phyloP scores from a whole-genome alignment of 2,329 filamentous ascomycete genomes.

The Alternaria brassicae region DNA sequence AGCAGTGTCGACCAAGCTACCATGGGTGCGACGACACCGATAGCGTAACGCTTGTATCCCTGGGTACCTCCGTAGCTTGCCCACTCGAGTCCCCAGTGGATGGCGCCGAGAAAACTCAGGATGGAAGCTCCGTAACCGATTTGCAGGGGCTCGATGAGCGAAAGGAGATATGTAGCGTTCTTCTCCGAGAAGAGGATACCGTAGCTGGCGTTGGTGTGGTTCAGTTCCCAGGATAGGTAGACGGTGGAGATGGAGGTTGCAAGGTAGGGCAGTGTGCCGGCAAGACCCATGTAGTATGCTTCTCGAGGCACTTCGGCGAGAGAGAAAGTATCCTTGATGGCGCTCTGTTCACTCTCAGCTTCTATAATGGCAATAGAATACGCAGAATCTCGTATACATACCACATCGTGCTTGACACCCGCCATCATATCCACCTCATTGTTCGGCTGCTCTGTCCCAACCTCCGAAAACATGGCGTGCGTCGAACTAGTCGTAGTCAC shows the following conservation, averaged over 20 bases:
- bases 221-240: constrained; percentile 83
- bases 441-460: constrained; percentile 43
- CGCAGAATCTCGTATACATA: constrained; percentile 21
- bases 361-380: accelerated
- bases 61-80: constrained; percentile 71
- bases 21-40: constrained; percentile 79
- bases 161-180: constrained; percentile 74
- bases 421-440: constrained; percentile 56
- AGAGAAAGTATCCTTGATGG: constrained; percentile 59
- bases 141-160: constrained; percentile 83
- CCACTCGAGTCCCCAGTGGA: constrained; percentile 93
- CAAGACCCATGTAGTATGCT: constrained; percentile 59
- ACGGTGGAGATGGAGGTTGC: constrained; percentile 83
- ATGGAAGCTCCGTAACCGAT: constrained; percentile 91
- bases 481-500: constrained; percentile 66
- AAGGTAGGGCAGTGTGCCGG: constrained; percentile 69
- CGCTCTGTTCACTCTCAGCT: constrained; percentile 44
- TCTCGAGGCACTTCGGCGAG: constrained; percentile 55
- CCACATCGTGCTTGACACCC: constrained; percentile 51
- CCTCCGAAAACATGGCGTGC: constrained; percentile 52
- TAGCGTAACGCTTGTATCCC: constrained; percentile 81
- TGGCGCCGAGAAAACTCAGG: constrained; percentile 89
- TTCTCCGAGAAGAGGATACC: constrained; percentile 72
- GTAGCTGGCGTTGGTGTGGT: constrained; percentile 68
- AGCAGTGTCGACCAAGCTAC: constrained; percentile 90